Evolutionary conservation across 306 rosid genomes (phyloP).

Genomic region (Lupinus albus): DNA sequence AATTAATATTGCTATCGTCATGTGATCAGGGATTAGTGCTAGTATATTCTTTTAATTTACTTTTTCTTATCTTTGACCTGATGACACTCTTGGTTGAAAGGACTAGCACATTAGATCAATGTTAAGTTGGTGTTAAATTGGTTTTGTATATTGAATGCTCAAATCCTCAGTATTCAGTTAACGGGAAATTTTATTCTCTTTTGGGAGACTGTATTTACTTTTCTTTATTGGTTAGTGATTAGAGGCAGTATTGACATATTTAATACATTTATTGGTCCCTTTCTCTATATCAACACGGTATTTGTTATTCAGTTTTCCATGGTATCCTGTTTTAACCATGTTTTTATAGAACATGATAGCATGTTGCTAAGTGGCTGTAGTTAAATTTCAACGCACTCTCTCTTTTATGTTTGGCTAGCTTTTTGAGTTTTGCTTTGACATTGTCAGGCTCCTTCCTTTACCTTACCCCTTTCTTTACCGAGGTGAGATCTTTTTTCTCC

Average conservation of each 20-base stretch:
- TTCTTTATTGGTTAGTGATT: slow-evolving; percentile 1
- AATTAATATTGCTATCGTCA: slow-evolving; percentile 33
- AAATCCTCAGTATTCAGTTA: not conserved
- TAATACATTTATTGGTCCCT: not conserved
- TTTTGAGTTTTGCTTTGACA: slow-evolving; percentile 41
- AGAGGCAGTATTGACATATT: not conserved
- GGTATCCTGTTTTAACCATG: not conserved
- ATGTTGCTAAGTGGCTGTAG: slow-evolving; percentile 20
- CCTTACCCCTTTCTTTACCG: slow-evolving; percentile 27
- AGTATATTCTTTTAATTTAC: slow-evolving; percentile 26
- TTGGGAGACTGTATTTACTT: not conserved
- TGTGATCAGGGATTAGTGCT: slow-evolving; percentile 36
- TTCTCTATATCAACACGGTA: slow-evolving; percentile 4
- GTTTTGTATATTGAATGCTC: slow-evolving; percentile 30
- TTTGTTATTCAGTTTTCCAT: slow-evolving; percentile 19
- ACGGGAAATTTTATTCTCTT: not conserved
- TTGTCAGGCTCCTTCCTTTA: slow-evolving; percentile 42
- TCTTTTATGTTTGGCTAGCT: slow-evolving; percentile 32
- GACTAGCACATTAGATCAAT: slow-evolving; percentile 26
- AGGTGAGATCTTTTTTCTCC: slow-evolving; percentile 38
- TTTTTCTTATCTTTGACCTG: slow-evolving; percentile 30
- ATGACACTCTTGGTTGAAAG: slow-evolving; percentile 38
- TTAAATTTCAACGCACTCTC: slow-evolving; percentile 6
- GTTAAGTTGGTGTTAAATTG: slow-evolving; percentile 27
- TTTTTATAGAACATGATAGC: not conserved